Evolutionary conservation across 106 monocot species (phyloP).

Genomic region (Phalaenopsis aphrodite): DNA sequence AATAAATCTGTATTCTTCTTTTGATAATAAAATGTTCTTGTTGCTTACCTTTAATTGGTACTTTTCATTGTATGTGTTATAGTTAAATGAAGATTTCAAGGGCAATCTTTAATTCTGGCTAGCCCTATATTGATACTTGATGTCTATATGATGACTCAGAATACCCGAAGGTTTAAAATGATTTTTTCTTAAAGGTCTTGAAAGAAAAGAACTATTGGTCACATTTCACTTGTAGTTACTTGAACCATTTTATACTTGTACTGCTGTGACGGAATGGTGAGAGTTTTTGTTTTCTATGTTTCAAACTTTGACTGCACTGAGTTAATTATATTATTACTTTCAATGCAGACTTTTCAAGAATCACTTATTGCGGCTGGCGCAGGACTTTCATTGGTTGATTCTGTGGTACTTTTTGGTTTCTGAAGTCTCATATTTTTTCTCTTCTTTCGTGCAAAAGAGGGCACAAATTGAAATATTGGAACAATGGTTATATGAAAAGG

Average conservation of each 20-base stretch:
- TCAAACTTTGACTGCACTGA: background rate
- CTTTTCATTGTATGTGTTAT: background rate
- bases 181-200: no score
- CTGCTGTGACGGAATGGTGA: background rate
- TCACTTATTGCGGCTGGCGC: slow-evolving; percentile 89
- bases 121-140: no score
- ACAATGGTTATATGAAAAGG: background rate
- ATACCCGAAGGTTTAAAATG: background rate
- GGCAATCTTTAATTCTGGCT: no score
- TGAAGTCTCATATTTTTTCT: background rate
- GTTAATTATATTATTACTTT: slow-evolving; percentile 1
- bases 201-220: background rate
- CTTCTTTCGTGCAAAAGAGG: background rate
- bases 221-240: background rate
- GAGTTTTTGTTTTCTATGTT: background rate
- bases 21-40: background rate
- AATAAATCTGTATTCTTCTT: background rate
- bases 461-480: background rate
- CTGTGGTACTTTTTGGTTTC: slow-evolving; percentile 45
- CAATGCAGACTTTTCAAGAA: slow-evolving; percentile 87
- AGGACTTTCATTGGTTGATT: slow-evolving; percentile 75
- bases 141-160: no score
- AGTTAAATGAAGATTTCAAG: no score
- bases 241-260: background rate
- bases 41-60: background rate